phyloP scores from a whole-genome alignment of 768 basidiomycete genomes.

The Naematelia aurantialba region DNA sequence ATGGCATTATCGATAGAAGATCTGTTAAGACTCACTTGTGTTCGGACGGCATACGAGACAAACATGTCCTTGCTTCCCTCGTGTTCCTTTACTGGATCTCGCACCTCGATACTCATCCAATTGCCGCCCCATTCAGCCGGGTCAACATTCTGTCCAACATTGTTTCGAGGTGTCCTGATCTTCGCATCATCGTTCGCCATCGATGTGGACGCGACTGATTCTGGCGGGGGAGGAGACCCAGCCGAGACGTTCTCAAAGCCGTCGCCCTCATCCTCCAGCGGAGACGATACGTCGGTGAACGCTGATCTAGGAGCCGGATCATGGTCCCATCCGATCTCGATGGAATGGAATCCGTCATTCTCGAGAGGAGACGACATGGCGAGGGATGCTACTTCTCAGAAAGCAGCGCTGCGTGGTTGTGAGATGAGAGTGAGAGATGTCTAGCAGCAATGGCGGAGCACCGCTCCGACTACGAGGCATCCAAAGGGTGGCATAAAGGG shows the following conservation, averaged over 20 bases:
- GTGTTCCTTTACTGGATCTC: constrained; percentile 91
- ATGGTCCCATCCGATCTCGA: constrained; percentile 38
- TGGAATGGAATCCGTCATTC: constrained; percentile 45
- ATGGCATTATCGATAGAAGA: neutral
- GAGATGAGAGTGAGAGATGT: no score
- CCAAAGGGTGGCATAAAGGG: neutral
- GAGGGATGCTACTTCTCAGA: no score
- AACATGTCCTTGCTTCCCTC: constrained; percentile 96
- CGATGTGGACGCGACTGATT: constrained; percentile 13
- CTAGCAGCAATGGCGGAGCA: constrained; percentile 13
- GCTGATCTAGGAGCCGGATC: constrained; percentile 23
- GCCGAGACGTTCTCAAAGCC: constrained; percentile 42
- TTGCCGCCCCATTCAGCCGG: constrained; percentile 38
- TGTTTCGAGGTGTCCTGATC: neutral
- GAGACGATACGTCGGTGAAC: constrained; percentile 13
- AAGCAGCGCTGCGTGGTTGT: no score
- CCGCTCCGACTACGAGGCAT: neutral
- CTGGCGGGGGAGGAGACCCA: constrained; percentile 11
- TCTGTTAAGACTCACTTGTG: constrained; percentile 68
- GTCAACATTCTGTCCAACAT: constrained; percentile 2
- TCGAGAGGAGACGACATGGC: constrained; percentile 29
- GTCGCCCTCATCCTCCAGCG: constrained; percentile 29
- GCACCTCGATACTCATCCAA: constrained; percentile 57
- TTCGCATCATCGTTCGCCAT: constrained; percentile 10
- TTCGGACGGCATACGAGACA: constrained; percentile 86